Evolutionary conservation across 768 basidiomycete species (phyloP).

Genomic region (Trichaptum fuscoviolaceum): DNA sequence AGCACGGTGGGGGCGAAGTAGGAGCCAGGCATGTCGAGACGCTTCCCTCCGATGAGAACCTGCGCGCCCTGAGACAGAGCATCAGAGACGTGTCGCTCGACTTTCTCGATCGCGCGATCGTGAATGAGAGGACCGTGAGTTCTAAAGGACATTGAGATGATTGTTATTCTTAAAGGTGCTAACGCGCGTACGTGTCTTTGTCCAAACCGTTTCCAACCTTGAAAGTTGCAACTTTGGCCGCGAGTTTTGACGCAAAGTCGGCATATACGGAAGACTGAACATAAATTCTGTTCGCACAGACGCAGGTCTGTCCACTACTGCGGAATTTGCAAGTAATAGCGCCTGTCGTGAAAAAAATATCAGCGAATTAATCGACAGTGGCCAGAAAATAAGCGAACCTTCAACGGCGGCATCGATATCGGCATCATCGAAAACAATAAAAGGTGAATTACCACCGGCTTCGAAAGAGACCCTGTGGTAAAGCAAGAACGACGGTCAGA

Average conservation of each 20-base stretch:
- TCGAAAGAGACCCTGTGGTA: slow-evolving; percentile 59
- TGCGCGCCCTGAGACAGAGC: slow-evolving; percentile 83
- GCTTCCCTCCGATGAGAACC: slow-evolving; percentile 84
- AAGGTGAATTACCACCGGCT: slow-evolving; percentile 92
- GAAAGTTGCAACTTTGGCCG: slow-evolving; percentile 76
- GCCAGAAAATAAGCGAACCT: slow-evolving; percentile 38
- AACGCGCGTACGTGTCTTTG: slow-evolving; percentile 53
- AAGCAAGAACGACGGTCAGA: not conserved
- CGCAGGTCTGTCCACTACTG: slow-evolving; percentile 74
- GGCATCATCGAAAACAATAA: slow-evolving; percentile 97
- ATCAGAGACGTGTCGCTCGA: slow-evolving; percentile 79
- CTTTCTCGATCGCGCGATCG: slow-evolving; percentile 78
- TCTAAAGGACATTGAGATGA: slow-evolving; percentile 29
- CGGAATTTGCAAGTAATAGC: slow-evolving; percentile 80
- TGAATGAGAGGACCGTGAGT: slow-evolving; percentile 98
- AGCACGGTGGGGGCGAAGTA: slow-evolving; percentile 91
- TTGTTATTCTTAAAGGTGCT: not conserved
- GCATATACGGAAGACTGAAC: slow-evolving; percentile 91
- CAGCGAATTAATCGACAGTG: not conserved
- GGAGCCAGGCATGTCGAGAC: slow-evolving; percentile 46
- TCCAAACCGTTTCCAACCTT: slow-evolving; percentile 88
- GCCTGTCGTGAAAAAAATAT: slow-evolving; percentile 31
- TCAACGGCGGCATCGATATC: slow-evolving; percentile 89
- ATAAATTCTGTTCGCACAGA: slow-evolving; percentile 88
- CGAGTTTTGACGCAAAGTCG: slow-evolving; percentile 83